A percentile compares a stretch with the other conserved stretches of the same genome.
These are phyloP conservation scores for Priceomyces carsonii DNA, from an alignment of 805 yeast species.

Conservation along the genomic window DNA sequence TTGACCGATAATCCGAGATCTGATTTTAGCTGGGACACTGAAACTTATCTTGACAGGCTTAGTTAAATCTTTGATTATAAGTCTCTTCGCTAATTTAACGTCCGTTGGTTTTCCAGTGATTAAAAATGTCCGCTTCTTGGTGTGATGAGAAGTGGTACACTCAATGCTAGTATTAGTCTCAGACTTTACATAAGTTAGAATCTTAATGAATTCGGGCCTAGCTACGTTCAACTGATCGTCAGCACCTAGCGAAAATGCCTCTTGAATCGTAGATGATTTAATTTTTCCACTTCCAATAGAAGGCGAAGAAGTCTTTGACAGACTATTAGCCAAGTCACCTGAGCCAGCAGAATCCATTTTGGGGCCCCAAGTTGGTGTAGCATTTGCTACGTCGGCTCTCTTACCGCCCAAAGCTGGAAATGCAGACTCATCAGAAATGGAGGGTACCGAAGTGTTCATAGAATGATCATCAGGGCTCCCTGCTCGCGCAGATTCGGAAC, in stretches of 20 bases:
- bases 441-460: slow-evolving; percentile 26
- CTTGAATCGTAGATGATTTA: slow-evolving; percentile 64
- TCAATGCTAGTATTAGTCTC: slow-evolving; percentile 69
- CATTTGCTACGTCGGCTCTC: slow-evolving; percentile 19
- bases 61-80: slow-evolving; percentile 72
- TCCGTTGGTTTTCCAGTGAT: slow-evolving; percentile 71
- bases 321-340: slow-evolving; percentile 15
- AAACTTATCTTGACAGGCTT: slow-evolving; percentile 66
- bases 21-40: slow-evolving; percentile 71
- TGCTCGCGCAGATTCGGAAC: slow-evolving; percentile 11
- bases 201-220: slow-evolving; percentile 67
- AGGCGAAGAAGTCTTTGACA: slow-evolving; percentile 15
- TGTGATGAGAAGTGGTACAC: slow-evolving; percentile 74
- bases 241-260: slow-evolving; percentile 72
- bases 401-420: slow-evolving; percentile 67
- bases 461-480: slow-evolving; percentile 6
- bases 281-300: slow-evolving; percentile 30
- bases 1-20: slow-evolving; percentile 82
- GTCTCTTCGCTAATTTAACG: slow-evolving; percentile 71
- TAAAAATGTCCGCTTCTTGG: slow-evolving; percentile 79
- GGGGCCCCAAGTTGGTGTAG: slow-evolving; percentile 45
- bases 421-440: slow-evolving; percentile 53
- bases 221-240: slow-evolving; percentile 64
- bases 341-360: slow-evolving; percentile 23
- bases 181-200: slow-evolving; percentile 62